phyloP scores from a whole-genome alignment of 2,329 filamentous ascomycete species.

The Coniochaeta sp. region DNA sequence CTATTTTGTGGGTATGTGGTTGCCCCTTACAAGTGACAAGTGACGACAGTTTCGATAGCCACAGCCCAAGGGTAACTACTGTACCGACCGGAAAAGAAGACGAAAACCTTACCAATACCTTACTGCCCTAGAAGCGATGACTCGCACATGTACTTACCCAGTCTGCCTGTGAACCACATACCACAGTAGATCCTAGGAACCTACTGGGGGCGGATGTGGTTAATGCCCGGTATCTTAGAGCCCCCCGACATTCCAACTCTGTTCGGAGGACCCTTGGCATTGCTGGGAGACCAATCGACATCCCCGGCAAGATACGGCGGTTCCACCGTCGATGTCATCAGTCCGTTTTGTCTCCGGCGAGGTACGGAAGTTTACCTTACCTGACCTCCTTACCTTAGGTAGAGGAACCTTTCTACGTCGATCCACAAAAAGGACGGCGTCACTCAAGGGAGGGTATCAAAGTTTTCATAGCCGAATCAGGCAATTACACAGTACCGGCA shows the following conservation, averaged over 20 bases:
- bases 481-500: not conserved
- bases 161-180: no score
- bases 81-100: not conserved
- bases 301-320: not conserved
- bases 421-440: no score
- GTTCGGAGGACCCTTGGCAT: not conserved
- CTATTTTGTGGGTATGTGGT: not conserved
- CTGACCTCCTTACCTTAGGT: no score
- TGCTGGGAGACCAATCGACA: not conserved
- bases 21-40: not conserved
- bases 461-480: not conserved
- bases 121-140: not conserved
- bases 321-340: not conserved
- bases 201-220: no score
- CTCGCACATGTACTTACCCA: not conserved
- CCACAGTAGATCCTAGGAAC: no score
- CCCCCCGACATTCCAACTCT: not conserved
- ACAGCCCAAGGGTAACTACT: no score
- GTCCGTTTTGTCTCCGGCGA: not conserved
- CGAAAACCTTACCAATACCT: no score
- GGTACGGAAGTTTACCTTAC: no score
- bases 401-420: no score
- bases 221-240: no score
- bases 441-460: no score
- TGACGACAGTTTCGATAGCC: no score